A percentile compares a stretch with the other conserved stretches of the same genome.
Conservation (phyloP, 441 rosid genomes). For the Croton laevigatus region DNA sequence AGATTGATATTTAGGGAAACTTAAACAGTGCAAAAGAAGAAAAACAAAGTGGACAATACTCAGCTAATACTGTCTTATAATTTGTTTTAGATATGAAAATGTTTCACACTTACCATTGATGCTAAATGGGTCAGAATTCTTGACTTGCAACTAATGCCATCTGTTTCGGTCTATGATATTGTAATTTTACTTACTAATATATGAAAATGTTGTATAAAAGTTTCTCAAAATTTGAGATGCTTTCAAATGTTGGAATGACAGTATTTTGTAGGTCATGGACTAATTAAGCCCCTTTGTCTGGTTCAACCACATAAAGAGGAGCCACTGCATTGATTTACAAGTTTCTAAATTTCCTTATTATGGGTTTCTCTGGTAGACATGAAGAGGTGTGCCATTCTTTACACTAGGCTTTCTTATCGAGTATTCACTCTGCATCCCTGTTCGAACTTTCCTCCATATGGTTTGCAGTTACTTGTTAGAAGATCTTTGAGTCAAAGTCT, state of each 20-base stretch:
- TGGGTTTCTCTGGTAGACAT: constrained; percentile 44
- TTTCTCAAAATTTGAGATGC: no score
- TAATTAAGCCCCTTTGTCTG: constrained; percentile 30
- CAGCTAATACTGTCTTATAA: neutral
- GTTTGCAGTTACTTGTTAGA: constrained; percentile 23
- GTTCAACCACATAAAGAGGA: constrained; percentile 32
- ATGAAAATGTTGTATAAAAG: no score
- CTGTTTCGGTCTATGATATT: neutral
- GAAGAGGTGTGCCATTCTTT: constrained; percentile 44
- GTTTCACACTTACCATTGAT: neutral
- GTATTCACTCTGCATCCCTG: constrained; percentile 24
- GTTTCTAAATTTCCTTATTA: constrained; percentile 30
- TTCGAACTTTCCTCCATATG: constrained; percentile 14
- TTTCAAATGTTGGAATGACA: constrained; percentile 8
- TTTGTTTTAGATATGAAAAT: neutral
- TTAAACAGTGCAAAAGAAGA: neutral
- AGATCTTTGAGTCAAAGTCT: constrained; percentile 33
- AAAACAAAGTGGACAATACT: neutral
- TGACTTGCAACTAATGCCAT: neutral
- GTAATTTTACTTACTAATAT: neutral
- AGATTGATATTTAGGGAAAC: neutral
- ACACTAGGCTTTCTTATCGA: constrained; percentile 29
- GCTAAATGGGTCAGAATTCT: neutral
- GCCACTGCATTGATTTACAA: constrained; percentile 9
- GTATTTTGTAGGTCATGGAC: constrained; percentile 34